phyloP scores from a whole-genome alignment of 73 alveolate genomes.

The Symbiodinium pilosum region DNA sequence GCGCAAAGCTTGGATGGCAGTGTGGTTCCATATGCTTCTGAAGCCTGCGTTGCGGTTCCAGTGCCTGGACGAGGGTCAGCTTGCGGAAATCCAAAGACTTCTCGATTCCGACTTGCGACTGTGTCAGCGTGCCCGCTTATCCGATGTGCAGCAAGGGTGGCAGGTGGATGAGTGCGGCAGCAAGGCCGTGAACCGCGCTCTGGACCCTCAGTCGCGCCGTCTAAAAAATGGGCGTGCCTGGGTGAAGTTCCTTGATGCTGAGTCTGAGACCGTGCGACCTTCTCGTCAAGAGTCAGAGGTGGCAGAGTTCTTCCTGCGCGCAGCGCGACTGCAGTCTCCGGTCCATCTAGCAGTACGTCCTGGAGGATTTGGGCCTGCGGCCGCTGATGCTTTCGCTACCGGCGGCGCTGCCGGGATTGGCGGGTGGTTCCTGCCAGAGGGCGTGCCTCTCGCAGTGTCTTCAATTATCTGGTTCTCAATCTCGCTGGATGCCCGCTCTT shows the following conservation, averaged over 20 bases:
- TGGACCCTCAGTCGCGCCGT: background rate
- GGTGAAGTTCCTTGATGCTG: slow-evolving; percentile 20
- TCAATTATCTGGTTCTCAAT: background rate
- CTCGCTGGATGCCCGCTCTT: too few relatives aligned
- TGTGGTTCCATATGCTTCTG: background rate
- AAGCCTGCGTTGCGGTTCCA: background rate
- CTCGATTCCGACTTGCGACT: background rate
- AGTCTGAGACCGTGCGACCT: background rate
- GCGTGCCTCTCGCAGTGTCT: background rate
- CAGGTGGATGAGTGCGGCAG: background rate
- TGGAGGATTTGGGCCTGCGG: background rate
- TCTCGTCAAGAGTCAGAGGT: background rate
- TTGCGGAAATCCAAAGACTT: background rate
- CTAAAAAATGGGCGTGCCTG: background rate
- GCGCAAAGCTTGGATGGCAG: slow-evolving; percentile 11
- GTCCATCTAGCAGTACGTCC: background rate
- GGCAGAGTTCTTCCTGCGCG: background rate
- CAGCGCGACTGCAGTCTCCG: background rate
- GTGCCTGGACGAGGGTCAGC: background rate
- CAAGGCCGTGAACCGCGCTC: too few relatives aligned
- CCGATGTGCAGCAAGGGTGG: slow-evolving; percentile 35
- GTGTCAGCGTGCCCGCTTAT: background rate
- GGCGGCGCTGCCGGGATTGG: background rate
- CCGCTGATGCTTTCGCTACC: slow-evolving; percentile 40
- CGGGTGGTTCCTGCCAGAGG: slow-evolving; percentile 17